Conservation (phyloP, 1,284 basidiomycete species). For the Salmacisia buchloeana region DNA sequence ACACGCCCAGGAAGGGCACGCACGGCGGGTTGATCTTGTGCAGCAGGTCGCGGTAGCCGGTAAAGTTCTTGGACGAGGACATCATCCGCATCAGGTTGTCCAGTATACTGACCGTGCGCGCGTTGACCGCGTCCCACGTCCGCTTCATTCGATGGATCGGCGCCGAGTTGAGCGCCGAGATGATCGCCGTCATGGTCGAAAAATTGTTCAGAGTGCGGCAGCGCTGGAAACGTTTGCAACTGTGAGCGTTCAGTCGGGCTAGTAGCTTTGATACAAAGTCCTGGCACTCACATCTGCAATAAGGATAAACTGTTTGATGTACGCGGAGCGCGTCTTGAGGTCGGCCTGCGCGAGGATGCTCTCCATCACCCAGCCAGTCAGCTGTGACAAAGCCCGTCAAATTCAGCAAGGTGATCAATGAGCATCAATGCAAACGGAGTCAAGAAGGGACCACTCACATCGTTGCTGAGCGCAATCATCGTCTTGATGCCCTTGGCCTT, state of each 20-base stretch:
- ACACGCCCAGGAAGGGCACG: slow-evolving; percentile 96
- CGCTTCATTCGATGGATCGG: slow-evolving; percentile 86
- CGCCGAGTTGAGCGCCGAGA: slow-evolving; percentile 88
- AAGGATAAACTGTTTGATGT: slow-evolving; percentile 86
- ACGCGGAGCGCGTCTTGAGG: slow-evolving; percentile 69
- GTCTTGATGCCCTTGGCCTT: slow-evolving; percentile 72
- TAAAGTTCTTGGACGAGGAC: slow-evolving; percentile 86
- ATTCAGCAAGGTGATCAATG: background rate
- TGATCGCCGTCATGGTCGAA: slow-evolving; percentile 89
- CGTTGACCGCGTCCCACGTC: slow-evolving; percentile 86
- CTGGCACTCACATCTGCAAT: slow-evolving; percentile 63
- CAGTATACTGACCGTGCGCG: slow-evolving; percentile 54
- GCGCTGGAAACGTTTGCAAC: slow-evolving; percentile 49
- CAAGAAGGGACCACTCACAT: slow-evolving; percentile 36
- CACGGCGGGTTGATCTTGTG: slow-evolving; percentile 84
- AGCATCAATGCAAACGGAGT: background rate
- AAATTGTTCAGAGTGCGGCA: slow-evolving; percentile 88
- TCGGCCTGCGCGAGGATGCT: slow-evolving; percentile 79
- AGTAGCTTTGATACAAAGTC: slow-evolving; percentile 10
- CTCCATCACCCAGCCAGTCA: slow-evolving; percentile 90
- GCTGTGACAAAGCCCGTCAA: background rate
- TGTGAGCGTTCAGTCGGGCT: background rate
- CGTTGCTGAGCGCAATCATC: slow-evolving; percentile 86
- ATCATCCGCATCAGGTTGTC: slow-evolving; percentile 73
- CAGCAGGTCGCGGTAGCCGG: slow-evolving; percentile 79